Base-by-base conservation (phyloP, 2,329 filamentous ascomycete genomes). In the Talaromyces sp. region DNA sequence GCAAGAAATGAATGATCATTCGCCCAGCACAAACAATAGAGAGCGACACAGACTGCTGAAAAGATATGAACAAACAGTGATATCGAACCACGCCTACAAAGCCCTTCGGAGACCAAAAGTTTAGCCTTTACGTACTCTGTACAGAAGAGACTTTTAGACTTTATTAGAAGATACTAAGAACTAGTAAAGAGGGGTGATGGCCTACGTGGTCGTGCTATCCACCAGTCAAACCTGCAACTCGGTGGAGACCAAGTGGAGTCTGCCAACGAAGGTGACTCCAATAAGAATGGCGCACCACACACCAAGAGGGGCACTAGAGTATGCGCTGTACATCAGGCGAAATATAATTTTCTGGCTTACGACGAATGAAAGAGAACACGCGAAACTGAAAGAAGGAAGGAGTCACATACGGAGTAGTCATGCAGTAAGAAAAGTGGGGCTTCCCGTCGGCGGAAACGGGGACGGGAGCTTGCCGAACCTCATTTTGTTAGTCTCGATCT, bases 321-420 rank as follows among this genome's bases (percentile, higher is more conserved):
- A 65, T 65, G 63, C 63, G 63, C 56, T 65, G 63, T 65, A 65
- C 63, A 65, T 65, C 63, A 59, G 31, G 53, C n/a, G 53, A 56
- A 15, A 19, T 34, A 19, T 36, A n/a, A n/a, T 54, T 8, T 34
- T 36, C n/a, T 36, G 13, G 3, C 7, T 31, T 31, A 7, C 31
- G 22, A 25, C 53, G 31, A 56, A 56, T 54, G 29, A 54, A 25
- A 22, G 10, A 38, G n/a, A 36, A 22, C 11, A 56, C 29, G 53
- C 29, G 51, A 34, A 29, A 13, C 27, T 29, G 27, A 29, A 34
- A 7, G 45, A 29, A 5, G 25, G 34, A 25, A 27, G 19, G 5
- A 45, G 27, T 29, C 36, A n/a, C 36, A 45, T n/a, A 59, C n/a
- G n/a, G n/a, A n/a, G n/a, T n/a, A n/a, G n/a, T n/a, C n/a, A n/a